Percentiles rank a stretch among this genome's conserved stretches.
Conservation (phyloP, 2,329 filamentous ascomycete species). For the Tolypocladium album region DNA sequence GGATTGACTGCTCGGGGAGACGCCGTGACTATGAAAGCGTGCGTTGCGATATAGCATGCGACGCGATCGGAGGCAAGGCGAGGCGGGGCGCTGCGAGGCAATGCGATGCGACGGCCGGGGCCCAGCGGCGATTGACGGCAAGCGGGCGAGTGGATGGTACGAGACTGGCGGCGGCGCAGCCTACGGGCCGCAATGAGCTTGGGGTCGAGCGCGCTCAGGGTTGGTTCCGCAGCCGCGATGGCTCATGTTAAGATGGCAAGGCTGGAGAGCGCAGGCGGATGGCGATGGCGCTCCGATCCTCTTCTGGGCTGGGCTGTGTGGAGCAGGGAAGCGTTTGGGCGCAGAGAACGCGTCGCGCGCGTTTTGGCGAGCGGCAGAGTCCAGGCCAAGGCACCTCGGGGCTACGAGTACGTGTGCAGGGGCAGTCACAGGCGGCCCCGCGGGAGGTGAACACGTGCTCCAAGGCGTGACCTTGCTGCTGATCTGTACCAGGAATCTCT, state of each 20-base stretch:
- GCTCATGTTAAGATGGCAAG: neutral
- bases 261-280: neutral
- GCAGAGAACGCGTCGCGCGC: constrained; percentile 1
- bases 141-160: neutral
- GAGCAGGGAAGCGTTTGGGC: neutral
- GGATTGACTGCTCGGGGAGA: neutral
- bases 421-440: neutral
- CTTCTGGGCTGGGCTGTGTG: neutral
- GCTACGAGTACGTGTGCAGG: no score
- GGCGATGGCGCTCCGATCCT: neutral
- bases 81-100: neutral
- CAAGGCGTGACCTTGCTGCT: neutral
- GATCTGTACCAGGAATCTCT: no score
- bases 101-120: neutral
- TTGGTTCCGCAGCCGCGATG: neutral
- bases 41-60: neutral
- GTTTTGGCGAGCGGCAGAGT: neutral
- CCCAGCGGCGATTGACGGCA: neutral
- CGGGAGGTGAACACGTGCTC: neutral
- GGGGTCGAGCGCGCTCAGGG: neutral
- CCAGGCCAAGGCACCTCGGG: no score
- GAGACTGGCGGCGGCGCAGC: neutral
- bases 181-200: neutral
- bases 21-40: neutral
- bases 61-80: neutral